Base-by-base conservation (phyloP, 2,329 filamentous ascomycete genomes). In the Aspergillus sp. region DNA sequence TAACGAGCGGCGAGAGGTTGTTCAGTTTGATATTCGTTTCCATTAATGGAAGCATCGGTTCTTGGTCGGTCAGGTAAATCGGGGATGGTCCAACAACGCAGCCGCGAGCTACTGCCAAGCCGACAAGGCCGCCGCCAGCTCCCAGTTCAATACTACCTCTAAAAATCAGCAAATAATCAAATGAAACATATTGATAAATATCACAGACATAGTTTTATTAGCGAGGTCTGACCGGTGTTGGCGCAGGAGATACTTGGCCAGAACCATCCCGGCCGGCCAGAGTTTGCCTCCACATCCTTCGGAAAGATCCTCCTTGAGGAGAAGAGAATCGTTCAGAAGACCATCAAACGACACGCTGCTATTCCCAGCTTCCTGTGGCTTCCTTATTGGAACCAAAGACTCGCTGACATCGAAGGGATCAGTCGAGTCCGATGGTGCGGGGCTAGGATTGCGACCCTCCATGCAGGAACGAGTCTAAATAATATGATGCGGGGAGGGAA, bases 231-330 rank as follows among this genome's bases (percentile, higher is more conserved):
- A 71, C 53, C 73, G 74, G 58, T 88, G 86, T 62, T 84, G 84
- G 45, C 84, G 80, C 50, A 97, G 76, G 78, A 97, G 80, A 65
- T 97, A 94, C 68, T 85, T 88, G 17, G 86, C 81, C 46, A 98
- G 75, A 13, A 93, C 81, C 82, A 95, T 86, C 9, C 93, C 93
- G 0, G 91, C 91, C 3, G 90, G 91, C 93, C 93, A 97, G 9
- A 94, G 78, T 69, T 94, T 88, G 2, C 93, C 93, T 43, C 93
- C 93, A 67, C 93, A 97, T 51, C 93, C 93, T 53, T 87, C 82
- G 49, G 81, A 82, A 43, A 95, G 78, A 68, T 97, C 90, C 67
- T 96, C 90, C 60, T 88, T 86, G 13, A 97, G 80, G 51, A 80
- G 76, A 52, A 97, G 77, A 41, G 86, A 83, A 43, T 79, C 73